Percentiles rank a stretch among this genome's conserved stretches.
These are phyloP conservation scores for Gloeopeniophorella convolvens DNA, from an alignment of 768 basidiomycete species.

Conservation along the genomic window DNA sequence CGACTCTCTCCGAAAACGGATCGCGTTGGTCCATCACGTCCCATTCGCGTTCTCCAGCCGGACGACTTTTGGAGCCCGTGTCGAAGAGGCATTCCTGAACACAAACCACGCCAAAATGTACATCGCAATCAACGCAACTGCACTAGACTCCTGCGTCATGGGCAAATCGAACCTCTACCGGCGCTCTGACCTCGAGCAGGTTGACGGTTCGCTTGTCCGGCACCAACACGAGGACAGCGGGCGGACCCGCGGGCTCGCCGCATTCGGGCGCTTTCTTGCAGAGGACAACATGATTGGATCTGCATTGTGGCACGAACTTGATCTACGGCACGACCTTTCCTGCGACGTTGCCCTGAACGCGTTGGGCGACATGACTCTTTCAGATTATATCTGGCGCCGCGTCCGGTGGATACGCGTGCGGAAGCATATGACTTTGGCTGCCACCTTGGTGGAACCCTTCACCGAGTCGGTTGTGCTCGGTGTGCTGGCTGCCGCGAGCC, in stretches of 20 bases:
- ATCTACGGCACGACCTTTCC: conserved; percentile 81
- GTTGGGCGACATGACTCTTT: conserved; percentile 80
- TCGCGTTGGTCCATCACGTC: conserved; percentile 92
- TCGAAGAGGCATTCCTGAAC: conserved; percentile 94
- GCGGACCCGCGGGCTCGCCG: conserved; percentile 54
- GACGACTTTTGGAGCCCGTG: conserved; percentile 62
- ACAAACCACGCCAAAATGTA: conserved; percentile 99
- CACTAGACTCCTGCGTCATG: conserved; percentile 90
- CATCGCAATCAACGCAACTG: conserved; percentile 83
- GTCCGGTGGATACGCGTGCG: conserved; percentile 96
- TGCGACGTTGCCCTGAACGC: conserved; percentile 86
- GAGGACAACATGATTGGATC: conserved; percentile 98
- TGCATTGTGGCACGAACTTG: conserved; percentile 90
- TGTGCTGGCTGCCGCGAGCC: conserved; percentile 51
- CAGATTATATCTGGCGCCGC: conserved; percentile 81
- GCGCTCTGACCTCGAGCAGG: conserved; percentile 75
- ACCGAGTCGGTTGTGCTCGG: conserved; percentile 80
- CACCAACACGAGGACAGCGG: conserved; percentile 23
- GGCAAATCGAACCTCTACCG: conserved; percentile 96
- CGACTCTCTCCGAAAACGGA: conserved; percentile 35
- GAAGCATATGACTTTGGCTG: conserved; percentile 85
- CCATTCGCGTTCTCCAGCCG: conserved; percentile 79
- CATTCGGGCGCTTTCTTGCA: conserved; percentile 84
- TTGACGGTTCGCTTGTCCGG: conserved; percentile 58
- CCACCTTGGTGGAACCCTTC: conserved; percentile 87